Base-by-base conservation (phyloP, 768 basidiomycete species). In the Podaxis sp. region DNA sequence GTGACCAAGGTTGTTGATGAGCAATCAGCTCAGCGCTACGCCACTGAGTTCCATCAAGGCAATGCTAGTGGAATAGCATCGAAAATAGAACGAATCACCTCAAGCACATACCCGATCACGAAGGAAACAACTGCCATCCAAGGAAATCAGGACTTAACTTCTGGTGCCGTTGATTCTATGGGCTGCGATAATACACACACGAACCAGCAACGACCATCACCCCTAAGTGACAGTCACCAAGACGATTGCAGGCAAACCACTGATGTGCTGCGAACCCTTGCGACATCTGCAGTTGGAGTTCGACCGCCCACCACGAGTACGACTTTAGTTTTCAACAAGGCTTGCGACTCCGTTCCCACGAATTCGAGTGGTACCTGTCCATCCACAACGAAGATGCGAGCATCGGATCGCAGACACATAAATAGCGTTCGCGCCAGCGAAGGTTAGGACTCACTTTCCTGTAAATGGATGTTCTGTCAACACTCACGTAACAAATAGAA, bases 401-500 rank as follows among this genome's bases (percentile, higher is more conserved):
- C 27, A 19, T 36, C 33, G 55, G 37, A 49, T 15, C 22, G 15
- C 49, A 17, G 7, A 2, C 13, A n/a, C 47, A 50, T 50, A 56
- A 50, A 56, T 55, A 50, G 33, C 37, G 54, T 55, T 62, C 36
- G 11, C 11, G 49, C 36, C 58, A 51, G 36, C 15, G 9, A 38
- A 62, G 61, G 61, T 62, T 55, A 43, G 61, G 50, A 56, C 8
- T 24, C n/a, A 52, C 38, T 36, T 40, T 46, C 33, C 19, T 54
- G 19, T 1, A 13, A 61, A 40, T 27, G 46, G 54, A 11, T 37
- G 46, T 50, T n/a, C n/a, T 55, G 52, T 36, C 49, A 51, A 27
- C 4, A 37, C 53, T 61, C 60, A 61, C 53, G 61, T 62, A 49
- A 56, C 49, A 56, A 29, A 27, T 49, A 56, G 37, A 56, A 55